Base-by-base conservation (phyloP, 176 grass and related monocot genomes). In the Typha latifolia region DNA sequence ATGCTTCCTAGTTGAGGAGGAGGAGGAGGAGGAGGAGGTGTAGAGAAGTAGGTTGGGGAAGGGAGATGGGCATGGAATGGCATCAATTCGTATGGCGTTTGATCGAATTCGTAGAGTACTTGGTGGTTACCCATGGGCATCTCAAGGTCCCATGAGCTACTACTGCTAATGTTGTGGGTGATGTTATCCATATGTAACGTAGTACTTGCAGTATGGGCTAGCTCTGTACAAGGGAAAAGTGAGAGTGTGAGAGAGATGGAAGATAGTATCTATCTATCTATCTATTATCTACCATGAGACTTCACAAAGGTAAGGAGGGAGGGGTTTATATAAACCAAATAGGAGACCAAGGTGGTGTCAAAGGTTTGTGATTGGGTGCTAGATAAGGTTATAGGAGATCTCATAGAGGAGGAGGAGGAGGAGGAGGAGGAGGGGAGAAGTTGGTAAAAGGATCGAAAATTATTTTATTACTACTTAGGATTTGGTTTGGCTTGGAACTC, bases 121-220 rank as follows among this genome's bases (percentile, higher is more conserved):
- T 85, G 80, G 56, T 85, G 81, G 83, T 77, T 90, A 69, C 86
- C 81, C 49, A 95, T 85, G 69, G 68, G 87, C 86, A 96, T 96
- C 77, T 96, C 86, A 62, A 96, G 78, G 73, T 96, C 87, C 91
- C 86, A 96, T 16, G 84, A 96, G 81, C 76, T 87, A 72, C 91
- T 82, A 75, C 82, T 85, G 78, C 81, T 87, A 12, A 76, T 80
- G 81, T 96, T 89, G 52, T 75, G 74, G 61, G 81, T 79, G 27
- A 66, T 80, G 66, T 87, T 90, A 73, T 90, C 77, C 83, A 86
- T 95, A 76, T 63, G 67, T 53, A 20, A 79, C 51, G 74, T 55
- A 49, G 50, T 43, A 57, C 53, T 24, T 16, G 21, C 22, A 77
- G 74, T 65, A 56, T 63, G 63, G 72, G 29, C 55, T 49, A 27